These are phyloP conservation scores for Geotrichum fermentans DNA, from an alignment of 1,139 yeast genomes.

Conservation along the genomic window DNA sequence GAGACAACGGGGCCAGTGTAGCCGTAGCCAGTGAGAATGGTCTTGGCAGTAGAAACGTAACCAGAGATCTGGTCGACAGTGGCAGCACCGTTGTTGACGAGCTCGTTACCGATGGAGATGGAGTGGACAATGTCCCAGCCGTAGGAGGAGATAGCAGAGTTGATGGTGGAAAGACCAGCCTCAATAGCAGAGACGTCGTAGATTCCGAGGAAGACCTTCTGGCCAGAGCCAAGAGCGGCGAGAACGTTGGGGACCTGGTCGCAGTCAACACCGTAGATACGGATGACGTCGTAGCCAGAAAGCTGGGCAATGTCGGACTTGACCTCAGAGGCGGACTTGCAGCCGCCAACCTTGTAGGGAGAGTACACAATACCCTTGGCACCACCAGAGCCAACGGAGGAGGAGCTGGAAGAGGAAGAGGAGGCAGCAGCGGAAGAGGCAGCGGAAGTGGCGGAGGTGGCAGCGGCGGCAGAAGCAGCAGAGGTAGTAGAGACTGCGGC, in stretches of 20 bases:
- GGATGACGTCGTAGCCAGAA: constrained; percentile 52
- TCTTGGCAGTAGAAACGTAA: constrained; percentile 54
- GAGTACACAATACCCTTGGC: constrained; percentile 75
- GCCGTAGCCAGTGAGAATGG: constrained; percentile 47
- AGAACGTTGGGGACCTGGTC: constrained; percentile 63
- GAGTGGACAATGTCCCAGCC: constrained; percentile 70
- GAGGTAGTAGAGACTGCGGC: constrained; percentile 28
- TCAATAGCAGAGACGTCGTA: constrained; percentile 53
- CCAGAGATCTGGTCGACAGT: constrained; percentile 50
- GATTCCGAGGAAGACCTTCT: constrained; percentile 74
- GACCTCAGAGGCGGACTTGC: constrained; percentile 61
- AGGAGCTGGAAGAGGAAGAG: constrained; percentile 23
- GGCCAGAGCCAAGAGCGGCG: constrained; percentile 51
- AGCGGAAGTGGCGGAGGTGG: constrained; percentile 25
- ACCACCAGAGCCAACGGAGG: constrained; percentile 33
- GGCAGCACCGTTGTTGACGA: constrained; percentile 68
- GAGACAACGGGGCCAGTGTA: constrained; percentile 17
- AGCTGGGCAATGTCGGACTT: constrained; percentile 54
- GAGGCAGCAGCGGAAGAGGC: constrained; percentile 25
- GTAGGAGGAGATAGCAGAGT: constrained; percentile 28
- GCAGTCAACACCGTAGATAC: constrained; percentile 86
- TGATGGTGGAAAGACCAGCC: constrained; percentile 32
- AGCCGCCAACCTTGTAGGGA: constrained; percentile 67
- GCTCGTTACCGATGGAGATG: constrained; percentile 80
- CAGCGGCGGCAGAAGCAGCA: constrained; percentile 20